These are phyloP conservation scores for Coemansia sp. DNA, from an alignment of 192 early-diverging fungal genomes.

Conservation along the genomic window DNA sequence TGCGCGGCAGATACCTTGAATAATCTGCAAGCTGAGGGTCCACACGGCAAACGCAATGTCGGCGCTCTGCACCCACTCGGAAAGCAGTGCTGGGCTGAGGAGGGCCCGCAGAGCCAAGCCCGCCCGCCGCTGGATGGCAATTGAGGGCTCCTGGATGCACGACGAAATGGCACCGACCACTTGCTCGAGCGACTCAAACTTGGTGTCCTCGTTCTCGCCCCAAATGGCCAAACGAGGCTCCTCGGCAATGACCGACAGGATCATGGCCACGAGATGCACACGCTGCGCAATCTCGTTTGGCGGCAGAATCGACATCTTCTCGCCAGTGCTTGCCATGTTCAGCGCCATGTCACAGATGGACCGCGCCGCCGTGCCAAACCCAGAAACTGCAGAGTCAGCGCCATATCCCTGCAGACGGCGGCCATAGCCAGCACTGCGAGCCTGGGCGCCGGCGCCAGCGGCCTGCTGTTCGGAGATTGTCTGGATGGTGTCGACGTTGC, in stretches of 20 bases:
- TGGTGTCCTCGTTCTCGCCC: constrained; percentile 62
- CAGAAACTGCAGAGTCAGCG: constrained; percentile 1
- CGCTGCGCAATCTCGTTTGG: constrained; percentile 62
- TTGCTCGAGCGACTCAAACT: constrained; percentile 69
- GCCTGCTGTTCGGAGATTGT: constrained; percentile 51
- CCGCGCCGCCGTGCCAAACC: constrained; percentile 4
- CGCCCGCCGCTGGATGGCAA: constrained; percentile 67
- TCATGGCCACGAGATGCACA: constrained; percentile 72
- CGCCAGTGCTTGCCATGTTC: constrained; percentile 42
- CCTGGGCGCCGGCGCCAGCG: constrained; percentile 22
- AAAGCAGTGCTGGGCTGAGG: constrained; percentile 66
- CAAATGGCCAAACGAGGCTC: constrained; percentile 76
- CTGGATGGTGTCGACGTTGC: constrained; percentile 49
- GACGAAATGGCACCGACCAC: constrained; percentile 70
- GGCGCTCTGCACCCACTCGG: constrained; percentile 76
- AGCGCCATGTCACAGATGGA: constrained; percentile 52
- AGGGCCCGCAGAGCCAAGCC: constrained; percentile 71
- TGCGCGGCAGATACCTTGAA: constrained; percentile 51
- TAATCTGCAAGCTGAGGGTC: constrained; percentile 66
- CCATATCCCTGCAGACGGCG: constrained; percentile 24
- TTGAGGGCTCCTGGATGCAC: constrained; percentile 71
- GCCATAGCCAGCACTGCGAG: constrained; percentile 35
- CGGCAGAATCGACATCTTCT: constrained; percentile 45
- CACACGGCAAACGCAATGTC: constrained; percentile 74
- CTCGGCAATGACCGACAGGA: constrained; percentile 70